Base-by-base conservation (phyloP, 1,284 basidiomycete species). In the Moesziomyces globuligerus region DNA sequence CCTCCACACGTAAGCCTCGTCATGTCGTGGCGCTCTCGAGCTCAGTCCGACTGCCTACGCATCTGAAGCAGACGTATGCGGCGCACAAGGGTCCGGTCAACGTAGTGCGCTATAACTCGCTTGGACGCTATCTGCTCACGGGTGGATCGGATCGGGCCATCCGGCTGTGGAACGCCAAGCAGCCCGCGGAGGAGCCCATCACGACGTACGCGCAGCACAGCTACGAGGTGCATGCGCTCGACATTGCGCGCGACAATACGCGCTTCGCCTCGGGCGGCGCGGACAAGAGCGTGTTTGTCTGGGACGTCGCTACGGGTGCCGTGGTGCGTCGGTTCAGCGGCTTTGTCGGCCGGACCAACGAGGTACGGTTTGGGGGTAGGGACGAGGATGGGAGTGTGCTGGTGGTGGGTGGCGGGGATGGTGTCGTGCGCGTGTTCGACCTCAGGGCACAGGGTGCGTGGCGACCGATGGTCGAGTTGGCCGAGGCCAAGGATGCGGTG, bases 211-310 rank as follows among this genome's bases (percentile, higher is more conserved):
- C 88, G 40, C 92, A 91, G 1, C 95, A 98, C 83, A 92, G 91
- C 29, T 94, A 97, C 80, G 94, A 97, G 80, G 91, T 99, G 7
- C 87, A 97, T 20, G 92, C 92, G 0, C 85, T 98, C 48, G 88
- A 57, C 71, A 95, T 94, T 40, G 88, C 93, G 21, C 89, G 91
- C 66, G 94, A 98, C 83, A 98, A 98, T 84, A 89, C 91, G 43
- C 90, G 90, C 74, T 95, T 99, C 76, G 94, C 91, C 1, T 94
- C 91, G 3, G 92, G 91, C 24, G 96, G 96, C 37, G 93, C 92
- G 4, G 96, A 99, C 83, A 89, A 92, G 69, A 89, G 89, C 42
- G 90, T 97, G 0, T 94, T 94, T 74, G 83, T 97, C 21, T 98
- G 95, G 95, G 96, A 98, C 80, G 95, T 99, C 8, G 88, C 90